Conservation (phyloP, 176 grass and related monocot genomes). For the Luzula sylvatica region DNA sequence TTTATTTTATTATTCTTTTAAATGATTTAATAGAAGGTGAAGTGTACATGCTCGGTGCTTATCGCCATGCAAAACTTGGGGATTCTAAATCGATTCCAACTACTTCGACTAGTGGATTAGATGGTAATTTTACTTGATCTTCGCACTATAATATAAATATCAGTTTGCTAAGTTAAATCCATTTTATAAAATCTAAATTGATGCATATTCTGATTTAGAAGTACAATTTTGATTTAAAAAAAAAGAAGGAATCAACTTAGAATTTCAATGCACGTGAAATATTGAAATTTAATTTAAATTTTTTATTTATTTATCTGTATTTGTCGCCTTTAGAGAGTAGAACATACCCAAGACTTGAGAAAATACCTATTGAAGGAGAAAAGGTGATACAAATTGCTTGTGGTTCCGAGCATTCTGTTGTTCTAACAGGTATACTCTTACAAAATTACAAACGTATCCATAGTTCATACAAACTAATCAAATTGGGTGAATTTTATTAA, state of each 20-base stretch:
- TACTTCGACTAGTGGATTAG: constrained; percentile 20
- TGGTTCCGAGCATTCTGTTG: constrained; percentile 77
- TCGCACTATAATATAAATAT: background rate
- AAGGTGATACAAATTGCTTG: constrained; percentile 50
- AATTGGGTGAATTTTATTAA: background rate
- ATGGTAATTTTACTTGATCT: constrained; percentile 26
- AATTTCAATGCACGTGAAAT: background rate
- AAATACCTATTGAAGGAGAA: constrained; percentile 27
- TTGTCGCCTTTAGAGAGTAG: constrained; percentile 9
- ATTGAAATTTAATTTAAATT: too few species aligned
- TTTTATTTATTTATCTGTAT: background rate
- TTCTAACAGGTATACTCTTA: constrained; percentile 45
- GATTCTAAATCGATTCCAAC: constrained; percentile 1
- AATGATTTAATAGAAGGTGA: constrained; percentile 31
- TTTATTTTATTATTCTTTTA: constrained; percentile 4
- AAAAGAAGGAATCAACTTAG: background rate
- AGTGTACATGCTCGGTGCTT: constrained; percentile 72
- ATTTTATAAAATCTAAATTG: background rate
- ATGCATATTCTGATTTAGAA: too few species aligned
- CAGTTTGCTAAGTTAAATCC: background rate
- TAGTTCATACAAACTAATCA: background rate
- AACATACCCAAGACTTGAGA: constrained; percentile 17
- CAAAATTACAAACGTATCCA: background rate
- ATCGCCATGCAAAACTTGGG: constrained; percentile 39
- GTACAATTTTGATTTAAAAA: background rate